phyloP scores from a whole-genome alignment of 495 filamentous ascomycete genomes.

The Neurospora sp. region DNA sequence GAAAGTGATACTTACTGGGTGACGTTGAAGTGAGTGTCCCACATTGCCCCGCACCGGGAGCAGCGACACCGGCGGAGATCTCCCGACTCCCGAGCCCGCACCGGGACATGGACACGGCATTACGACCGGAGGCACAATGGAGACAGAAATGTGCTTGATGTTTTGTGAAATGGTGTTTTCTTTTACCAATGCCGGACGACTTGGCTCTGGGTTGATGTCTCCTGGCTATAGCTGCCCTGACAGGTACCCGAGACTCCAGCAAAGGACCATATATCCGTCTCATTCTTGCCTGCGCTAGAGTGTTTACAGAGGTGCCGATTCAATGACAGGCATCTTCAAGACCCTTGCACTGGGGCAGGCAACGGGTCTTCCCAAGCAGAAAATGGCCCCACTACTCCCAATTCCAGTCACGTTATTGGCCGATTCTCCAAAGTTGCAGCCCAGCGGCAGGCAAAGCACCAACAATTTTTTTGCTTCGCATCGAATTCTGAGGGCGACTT shows the following conservation, averaged over 20 bases:
- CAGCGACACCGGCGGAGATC: neutral
- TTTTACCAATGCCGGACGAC: no score
- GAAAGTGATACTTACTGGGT: neutral
- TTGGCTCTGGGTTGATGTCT: no score
- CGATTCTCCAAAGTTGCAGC: accelerated
- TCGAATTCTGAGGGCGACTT: neutral
- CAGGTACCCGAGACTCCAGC: no score
- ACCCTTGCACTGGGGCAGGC: neutral
- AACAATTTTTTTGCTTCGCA: neutral
- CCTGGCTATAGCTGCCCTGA: no score
- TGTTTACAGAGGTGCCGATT: neutral
- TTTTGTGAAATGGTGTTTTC: no score
- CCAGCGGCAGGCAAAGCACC: neutral
- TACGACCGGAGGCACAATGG: neutral
- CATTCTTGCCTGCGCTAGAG: no score
- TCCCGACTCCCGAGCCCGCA: neutral
- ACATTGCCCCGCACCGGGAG: neutral
- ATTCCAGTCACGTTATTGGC: neutral
- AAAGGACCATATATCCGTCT: no score
- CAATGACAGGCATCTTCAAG: neutral
- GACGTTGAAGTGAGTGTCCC: neutral
- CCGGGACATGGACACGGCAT: neutral
- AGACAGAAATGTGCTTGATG: no score
- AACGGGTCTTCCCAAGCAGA: neutral
- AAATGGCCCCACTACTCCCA: neutral